Evolutionary conservation across 1,139 yeast genomes (phyloP).

Genomic region (Diutina ranongensis): DNA sequence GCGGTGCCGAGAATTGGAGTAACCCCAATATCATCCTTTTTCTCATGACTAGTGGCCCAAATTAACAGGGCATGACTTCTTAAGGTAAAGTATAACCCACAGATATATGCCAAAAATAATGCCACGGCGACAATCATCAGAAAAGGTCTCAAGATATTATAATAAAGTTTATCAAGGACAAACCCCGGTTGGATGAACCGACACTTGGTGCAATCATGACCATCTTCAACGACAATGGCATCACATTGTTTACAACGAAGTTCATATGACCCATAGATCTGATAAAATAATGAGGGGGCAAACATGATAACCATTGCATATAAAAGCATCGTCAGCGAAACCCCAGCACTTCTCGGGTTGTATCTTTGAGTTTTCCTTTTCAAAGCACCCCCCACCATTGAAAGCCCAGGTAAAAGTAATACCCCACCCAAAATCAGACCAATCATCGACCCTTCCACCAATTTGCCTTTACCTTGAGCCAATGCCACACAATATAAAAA

Average conservation of each 20-base stretch:
- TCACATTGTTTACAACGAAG: conserved; percentile 51
- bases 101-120: conserved; percentile 73
- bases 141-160: conserved; percentile 63
- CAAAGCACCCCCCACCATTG: conserved; percentile 96
- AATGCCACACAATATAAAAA: conserved; percentile 88
- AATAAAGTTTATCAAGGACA: conserved; percentile 52
- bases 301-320: conserved; percentile 88
- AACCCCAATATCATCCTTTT: neutral
- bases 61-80: conserved; percentile 94
- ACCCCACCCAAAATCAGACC: conserved; percentile 95
- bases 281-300: conserved; percentile 86
- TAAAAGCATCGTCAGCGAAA: conserved; percentile 87
- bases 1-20: neutral
- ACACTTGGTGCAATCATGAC: conserved; percentile 48
- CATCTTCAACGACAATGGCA: conserved; percentile 6
- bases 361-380: conserved; percentile 87
- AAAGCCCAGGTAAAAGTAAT: conserved; percentile 77
- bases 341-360: conserved; percentile 95
- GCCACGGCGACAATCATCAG: conserved; percentile 71
- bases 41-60: conserved; percentile 60
- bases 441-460: conserved; percentile 96
- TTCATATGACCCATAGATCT: conserved; percentile 82
- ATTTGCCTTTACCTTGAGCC: conserved; percentile 69
- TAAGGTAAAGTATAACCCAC: conserved; percentile 86
- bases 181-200: conserved; percentile 72